phyloP scores from a whole-genome alignment of 805 yeast genomes.

The Lipomyces kockii region DNA sequence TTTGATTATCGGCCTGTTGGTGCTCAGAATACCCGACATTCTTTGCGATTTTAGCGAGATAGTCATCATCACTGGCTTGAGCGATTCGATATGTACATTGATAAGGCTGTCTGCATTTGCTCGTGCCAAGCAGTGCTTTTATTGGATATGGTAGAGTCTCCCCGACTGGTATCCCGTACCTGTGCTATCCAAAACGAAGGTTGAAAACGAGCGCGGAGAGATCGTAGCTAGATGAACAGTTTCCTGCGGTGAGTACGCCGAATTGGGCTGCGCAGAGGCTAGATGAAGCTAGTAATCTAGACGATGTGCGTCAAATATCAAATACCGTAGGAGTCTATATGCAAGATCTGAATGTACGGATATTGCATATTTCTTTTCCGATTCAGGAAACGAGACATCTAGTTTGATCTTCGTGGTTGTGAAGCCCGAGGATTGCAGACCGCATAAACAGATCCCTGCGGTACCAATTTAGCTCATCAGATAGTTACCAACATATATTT shows the following conservation, averaged over 20 bases:
- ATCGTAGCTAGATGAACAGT: background rate
- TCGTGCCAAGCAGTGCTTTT: background rate
- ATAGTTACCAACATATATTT: background rate
- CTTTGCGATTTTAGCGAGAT: background rate
- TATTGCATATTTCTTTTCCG: no score
- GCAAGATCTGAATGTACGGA: background rate
- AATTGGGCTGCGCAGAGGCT: background rate
- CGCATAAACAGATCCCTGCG: no score
- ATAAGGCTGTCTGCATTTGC: background rate
- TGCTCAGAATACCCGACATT: background rate
- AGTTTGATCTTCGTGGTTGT: no score
- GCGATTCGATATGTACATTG: no score
- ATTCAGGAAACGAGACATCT: no score
- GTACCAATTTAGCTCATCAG: background rate
- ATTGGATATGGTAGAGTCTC: no score
- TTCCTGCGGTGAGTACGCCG: background rate
- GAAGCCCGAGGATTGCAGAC: no score
- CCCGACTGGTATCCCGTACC: no score
- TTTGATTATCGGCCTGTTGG: background rate
- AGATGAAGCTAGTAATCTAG: background rate
- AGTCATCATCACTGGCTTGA: background rate
- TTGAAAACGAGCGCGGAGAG: background rate
- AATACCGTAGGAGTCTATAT: background rate
- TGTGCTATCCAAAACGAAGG: background rate
- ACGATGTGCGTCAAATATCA: background rate